Conservation (phyloP, 2,329 filamentous ascomycete species). For the Immersiporthe knoxdaviesiana region DNA sequence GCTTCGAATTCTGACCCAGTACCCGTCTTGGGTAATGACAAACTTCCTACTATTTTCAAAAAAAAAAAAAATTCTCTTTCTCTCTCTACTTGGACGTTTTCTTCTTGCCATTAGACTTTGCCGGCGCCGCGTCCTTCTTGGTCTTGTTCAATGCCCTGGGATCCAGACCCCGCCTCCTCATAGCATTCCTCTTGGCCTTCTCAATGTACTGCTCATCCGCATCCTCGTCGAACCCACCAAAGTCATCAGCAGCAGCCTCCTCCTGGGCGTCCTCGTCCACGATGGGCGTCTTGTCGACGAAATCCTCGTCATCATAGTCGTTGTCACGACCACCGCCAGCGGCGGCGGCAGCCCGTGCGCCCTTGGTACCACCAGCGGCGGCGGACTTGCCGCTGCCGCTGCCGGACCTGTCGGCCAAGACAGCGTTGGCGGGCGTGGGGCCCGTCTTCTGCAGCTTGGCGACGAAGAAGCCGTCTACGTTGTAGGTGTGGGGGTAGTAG, state of each 20-base stretch:
- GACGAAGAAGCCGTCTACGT: slow-evolving; percentile 98
- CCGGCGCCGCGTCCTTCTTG: slow-evolving; percentile 1
- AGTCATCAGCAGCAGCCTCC: slow-evolving; percentile 55
- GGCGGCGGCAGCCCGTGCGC: neutral
- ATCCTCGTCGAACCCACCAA: slow-evolving; percentile 75
- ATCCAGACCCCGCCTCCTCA: slow-evolving; percentile 75
- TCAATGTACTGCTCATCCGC: slow-evolving; percentile 74
- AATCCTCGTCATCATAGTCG: slow-evolving; percentile 43
- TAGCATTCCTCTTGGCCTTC: slow-evolving; percentile 71
- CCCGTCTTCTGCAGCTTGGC: slow-evolving; percentile 95
- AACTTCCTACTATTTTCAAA: no score
- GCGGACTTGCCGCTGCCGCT: slow-evolving; percentile 33
- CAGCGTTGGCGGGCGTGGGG: slow-evolving; percentile 67
- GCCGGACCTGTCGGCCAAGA: slow-evolving; percentile 40
- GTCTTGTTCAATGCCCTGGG: slow-evolving; percentile 59
- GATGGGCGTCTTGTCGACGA: slow-evolving; percentile 73
- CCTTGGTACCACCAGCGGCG: slow-evolving; percentile 12
- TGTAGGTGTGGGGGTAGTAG: slow-evolving; percentile 90
- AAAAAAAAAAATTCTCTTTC: no score
- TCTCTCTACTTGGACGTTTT: slow-evolving; percentile 22
- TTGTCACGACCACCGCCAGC: neutral
- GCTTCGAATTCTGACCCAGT: neutral
- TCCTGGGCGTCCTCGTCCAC: slow-evolving; percentile 46
- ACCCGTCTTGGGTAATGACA: no score
- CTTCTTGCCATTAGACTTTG: slow-evolving; percentile 13